phyloP scores from a whole-genome alignment of 805 yeast genomes.

The Wickerhamomyces xylosicus region DNA sequence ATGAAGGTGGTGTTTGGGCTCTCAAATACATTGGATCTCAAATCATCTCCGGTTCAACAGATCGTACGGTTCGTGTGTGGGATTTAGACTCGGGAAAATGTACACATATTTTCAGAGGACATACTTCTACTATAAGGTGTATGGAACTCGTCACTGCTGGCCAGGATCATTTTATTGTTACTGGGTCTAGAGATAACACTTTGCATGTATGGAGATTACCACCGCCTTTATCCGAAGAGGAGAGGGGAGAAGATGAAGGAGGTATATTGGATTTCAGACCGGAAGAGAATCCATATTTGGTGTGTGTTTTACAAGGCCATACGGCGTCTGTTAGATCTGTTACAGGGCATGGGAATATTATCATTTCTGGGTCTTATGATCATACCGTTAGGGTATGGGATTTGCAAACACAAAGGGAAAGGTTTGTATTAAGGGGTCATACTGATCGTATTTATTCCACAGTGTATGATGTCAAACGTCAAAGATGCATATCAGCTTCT shows the following conservation, averaged over 20 bases:
- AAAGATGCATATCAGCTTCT: slow-evolving; percentile 82
- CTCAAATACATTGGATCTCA: slow-evolving; percentile 76
- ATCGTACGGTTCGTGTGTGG: slow-evolving; percentile 91
- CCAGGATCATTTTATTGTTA: slow-evolving; percentile 61
- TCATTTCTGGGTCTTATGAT: slow-evolving; percentile 89
- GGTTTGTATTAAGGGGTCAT: slow-evolving; percentile 72
- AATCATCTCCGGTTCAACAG: slow-evolving; percentile 89
- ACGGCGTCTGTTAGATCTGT: slow-evolving; percentile 78
- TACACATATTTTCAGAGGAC: slow-evolving; percentile 87
- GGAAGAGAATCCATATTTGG: slow-evolving; percentile 45
- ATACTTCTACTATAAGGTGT: slow-evolving; percentile 88
- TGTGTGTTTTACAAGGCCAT: slow-evolving; percentile 67
- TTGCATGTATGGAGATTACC: slow-evolving; percentile 83
- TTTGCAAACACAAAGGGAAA: slow-evolving; percentile 61
- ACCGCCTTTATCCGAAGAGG: slow-evolving; percentile 5
- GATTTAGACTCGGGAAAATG: slow-evolving; percentile 75
- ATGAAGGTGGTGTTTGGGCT: slow-evolving; percentile 99
- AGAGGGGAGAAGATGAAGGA: slow-evolving; percentile 21
- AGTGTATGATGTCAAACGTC: slow-evolving; percentile 63
- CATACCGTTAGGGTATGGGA: slow-evolving; percentile 91
- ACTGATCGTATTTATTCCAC: slow-evolving; percentile 84
- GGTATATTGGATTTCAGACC: slow-evolving; percentile 19
- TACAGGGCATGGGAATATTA: slow-evolving; percentile 72
- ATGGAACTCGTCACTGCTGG: slow-evolving; percentile 69
- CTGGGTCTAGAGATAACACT: slow-evolving; percentile 83